phyloP scores from a whole-genome alignment of 805 yeast species.

The Schwanniomyces polymorphus region DNA sequence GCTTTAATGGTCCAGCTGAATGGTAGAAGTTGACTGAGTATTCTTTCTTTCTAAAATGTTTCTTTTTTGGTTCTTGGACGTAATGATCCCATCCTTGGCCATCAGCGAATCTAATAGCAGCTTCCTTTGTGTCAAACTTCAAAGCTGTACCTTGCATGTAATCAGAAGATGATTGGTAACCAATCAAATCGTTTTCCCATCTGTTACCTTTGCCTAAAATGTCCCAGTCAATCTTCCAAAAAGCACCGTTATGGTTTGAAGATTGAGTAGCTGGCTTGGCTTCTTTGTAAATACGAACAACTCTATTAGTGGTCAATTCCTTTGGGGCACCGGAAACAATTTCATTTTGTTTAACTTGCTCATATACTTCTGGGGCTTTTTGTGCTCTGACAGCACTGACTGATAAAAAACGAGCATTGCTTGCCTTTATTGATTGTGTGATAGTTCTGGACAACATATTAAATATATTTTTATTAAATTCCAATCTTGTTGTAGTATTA shows the following conservation, averaged over 20 bases:
- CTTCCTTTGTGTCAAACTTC: conserved; percentile 72
- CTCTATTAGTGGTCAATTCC: conserved; percentile 59
- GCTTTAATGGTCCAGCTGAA: conserved; percentile 69
- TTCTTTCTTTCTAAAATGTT: conserved; percentile 72
- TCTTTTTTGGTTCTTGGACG: conserved; percentile 76
- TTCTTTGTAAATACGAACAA: conserved; percentile 75
- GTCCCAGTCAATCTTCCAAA: conserved; percentile 86
- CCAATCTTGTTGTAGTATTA: not conserved
- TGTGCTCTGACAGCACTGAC: conserved; percentile 14
- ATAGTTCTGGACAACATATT: conserved; percentile 25
- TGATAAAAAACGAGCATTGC: conserved; percentile 26
- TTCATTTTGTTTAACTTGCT: conserved; percentile 47
- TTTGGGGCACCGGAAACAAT: conserved; percentile 75
- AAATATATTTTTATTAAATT: not conserved
- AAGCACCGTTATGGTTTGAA: conserved; percentile 51
- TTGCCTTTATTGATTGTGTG: conserved; percentile 10
- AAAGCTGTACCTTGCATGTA: conserved; percentile 78
- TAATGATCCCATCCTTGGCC: conserved; percentile 86
- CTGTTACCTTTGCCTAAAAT: conserved; percentile 71
- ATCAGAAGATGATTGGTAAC: conserved; percentile 78
- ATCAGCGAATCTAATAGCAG: conserved; percentile 76
- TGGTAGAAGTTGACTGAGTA: conserved; percentile 73
- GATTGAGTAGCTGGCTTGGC: conserved; percentile 82
- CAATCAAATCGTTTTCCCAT: conserved; percentile 89
- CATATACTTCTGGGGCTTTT: conserved; percentile 23